Evolutionary conservation across 2,329 filamentous ascomycete species (phyloP).

Genomic region (Bertia moriformis): DNA sequence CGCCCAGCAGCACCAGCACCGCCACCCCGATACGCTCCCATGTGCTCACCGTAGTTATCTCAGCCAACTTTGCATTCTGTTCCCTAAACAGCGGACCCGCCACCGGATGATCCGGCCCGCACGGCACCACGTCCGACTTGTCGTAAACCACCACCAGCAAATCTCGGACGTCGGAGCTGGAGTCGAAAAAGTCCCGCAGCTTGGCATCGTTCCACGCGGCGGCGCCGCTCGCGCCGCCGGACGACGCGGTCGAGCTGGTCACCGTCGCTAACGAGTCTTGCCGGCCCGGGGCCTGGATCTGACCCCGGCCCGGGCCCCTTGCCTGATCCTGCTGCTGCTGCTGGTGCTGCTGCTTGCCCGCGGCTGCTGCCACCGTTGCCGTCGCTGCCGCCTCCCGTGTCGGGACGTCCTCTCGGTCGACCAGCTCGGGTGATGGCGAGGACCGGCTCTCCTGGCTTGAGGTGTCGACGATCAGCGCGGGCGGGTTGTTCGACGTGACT

Average conservation of each 20-base stretch:
- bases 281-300: too few species aligned
- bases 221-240: background rate
- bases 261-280: too few species aligned
- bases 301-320: too few species aligned
- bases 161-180: background rate
- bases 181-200: background rate
- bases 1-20: too few species aligned
- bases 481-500: slow-evolving; percentile 35
- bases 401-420: slow-evolving; percentile 28
- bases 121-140: background rate
- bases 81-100: background rate
- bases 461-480: slow-evolving; percentile 54
- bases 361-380: too few species aligned
- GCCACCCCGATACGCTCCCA: too few species aligned
- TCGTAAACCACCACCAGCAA: background rate
- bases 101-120: background rate
- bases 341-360: background rate
- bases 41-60: too few species aligned
- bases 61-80: background rate
- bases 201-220: background rate
- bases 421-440: slow-evolving; percentile 47
- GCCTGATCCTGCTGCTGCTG: background rate
- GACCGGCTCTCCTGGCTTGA: slow-evolving; percentile 44
- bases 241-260: too few species aligned
- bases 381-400: too few species aligned